Percentiles rank a stretch among this genome's conserved stretches.
Conservation (phyloP, 805 yeast genomes). For the Komagataella pastoris region DNA sequence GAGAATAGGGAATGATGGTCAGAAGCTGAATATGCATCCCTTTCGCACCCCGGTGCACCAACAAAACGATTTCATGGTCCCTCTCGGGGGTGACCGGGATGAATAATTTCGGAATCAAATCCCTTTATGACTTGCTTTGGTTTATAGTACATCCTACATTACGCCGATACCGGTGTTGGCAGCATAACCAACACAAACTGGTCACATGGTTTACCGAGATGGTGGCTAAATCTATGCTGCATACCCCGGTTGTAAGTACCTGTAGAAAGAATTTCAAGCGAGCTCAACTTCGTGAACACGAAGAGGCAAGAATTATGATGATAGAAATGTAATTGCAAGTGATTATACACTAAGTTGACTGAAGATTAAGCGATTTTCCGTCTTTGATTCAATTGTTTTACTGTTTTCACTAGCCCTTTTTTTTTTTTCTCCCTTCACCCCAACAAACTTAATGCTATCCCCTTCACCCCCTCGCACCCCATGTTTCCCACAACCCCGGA, state of each 20-base stretch:
- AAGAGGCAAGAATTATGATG: not conserved
- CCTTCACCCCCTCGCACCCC: not conserved
- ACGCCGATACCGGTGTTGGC: not conserved
- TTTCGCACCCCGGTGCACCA: not conserved
- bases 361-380: no score
- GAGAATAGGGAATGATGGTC: not conserved
- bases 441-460: not conserved
- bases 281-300: not conserved
- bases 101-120: not conserved
- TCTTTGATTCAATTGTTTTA: not conserved
- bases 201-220: not conserved
- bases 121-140: not conserved
- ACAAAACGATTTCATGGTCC: not conserved
- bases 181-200: not conserved
- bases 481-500: not conserved
- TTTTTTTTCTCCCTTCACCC: not conserved
- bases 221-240: not conserved
- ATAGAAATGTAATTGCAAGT: not conserved
- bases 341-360: not conserved
- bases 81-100: not conserved
- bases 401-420: not conserved
- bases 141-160: not conserved
- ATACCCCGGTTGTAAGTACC: not conserved
- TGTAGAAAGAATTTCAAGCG: not conserved
- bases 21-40: not conserved